Base-by-base conservation (phyloP, 208 protist genomes). In the Leishmania arabica region DNA sequence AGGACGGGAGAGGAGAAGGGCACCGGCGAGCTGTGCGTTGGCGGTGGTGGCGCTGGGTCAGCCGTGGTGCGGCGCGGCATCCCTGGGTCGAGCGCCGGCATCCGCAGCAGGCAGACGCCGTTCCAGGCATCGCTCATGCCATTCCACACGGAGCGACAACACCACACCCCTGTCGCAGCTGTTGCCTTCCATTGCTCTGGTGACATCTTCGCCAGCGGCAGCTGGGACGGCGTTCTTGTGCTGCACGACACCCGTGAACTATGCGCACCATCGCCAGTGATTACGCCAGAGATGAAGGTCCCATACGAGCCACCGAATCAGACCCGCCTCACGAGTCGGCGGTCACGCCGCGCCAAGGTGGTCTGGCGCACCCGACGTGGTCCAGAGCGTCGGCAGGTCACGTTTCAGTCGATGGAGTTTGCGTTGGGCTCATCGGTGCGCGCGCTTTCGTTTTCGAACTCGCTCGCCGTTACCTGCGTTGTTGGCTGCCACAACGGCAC, bases 381-480 rank as follows among this genome's bases (percentile, higher is more conserved):
- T 1, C 17, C 68, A 27, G 78, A 81, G 68, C 68, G 66, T 34
- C 75, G 64, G 3, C 62, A 80, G 37, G 80, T 79, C 40, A 66
- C 77, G n/a, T 85, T 85, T 49, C 75, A 79, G 4, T 79, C 56
- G 27, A 40, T 70, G 19, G 3, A 11, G 27, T 89, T 87, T 54
- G 19, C 47, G 19, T 54, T 92, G 21, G 73, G 40, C 9, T 79
- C 86, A 21, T 86, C 94, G 6, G 89, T 95, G 54, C 91, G 94
- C 8, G 83, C 77, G 37, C 47, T 97, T 47, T 66, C 74, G 60
- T 97, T 97, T 66, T 80, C 84, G 6, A 90, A 86, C 45, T 93
- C 90, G 17, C 81, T 96, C 77, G 89, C 94, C 27, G 82, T 95
- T 21, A 97, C 92, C 19, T 95, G 95, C 84, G 92, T 93, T 15